Evolutionary conservation across 192 early-diverging fungal species (phyloP).

Genomic region (Backusella mclennaniae): DNA sequence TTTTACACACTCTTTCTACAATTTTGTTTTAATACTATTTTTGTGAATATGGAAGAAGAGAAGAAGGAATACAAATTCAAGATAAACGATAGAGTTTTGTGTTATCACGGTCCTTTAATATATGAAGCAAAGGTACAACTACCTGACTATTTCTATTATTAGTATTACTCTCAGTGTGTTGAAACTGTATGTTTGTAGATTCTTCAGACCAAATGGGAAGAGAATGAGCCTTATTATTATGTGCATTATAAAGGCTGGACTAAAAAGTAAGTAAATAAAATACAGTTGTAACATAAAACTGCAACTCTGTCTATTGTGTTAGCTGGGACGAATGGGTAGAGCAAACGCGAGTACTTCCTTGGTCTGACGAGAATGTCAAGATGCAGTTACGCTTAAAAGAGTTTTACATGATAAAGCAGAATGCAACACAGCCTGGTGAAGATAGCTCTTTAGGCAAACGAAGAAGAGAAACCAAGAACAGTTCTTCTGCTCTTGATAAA

Average conservation of each 20-base stretch:
- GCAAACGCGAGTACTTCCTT: slow-evolving; percentile 80
- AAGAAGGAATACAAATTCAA: slow-evolving; percentile 45
- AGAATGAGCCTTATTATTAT: slow-evolving; percentile 81
- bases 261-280: slow-evolving; percentile 64
- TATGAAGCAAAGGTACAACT: slow-evolving; percentile 91
- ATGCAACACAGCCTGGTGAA: slow-evolving; percentile 18
- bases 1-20: background rate
- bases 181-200: slow-evolving; percentile 49
- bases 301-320: background rate
- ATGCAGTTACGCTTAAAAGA: slow-evolving; percentile 78
- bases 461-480: slow-evolving; percentile 26
- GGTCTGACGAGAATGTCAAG: slow-evolving; percentile 81
- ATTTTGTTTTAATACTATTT: background rate
- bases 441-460: slow-evolving; percentile 98
- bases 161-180: too few relatives aligned
- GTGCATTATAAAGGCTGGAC: slow-evolving; percentile 99
- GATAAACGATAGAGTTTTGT: slow-evolving; percentile 86
- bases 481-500: background rate
- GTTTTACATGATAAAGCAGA: slow-evolving; percentile 31
- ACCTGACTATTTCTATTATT: too few relatives aligned
- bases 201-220: slow-evolving; percentile 76
- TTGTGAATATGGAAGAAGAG: background rate
- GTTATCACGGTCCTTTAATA: slow-evolving; percentile 95
- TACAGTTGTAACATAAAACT: too few relatives aligned
- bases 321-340: slow-evolving; percentile 99